These are phyloP conservation scores for Aspergillus cejpii DNA, from an alignment of 2,329 filamentous ascomycete genomes.

Conservation along the genomic window DNA sequence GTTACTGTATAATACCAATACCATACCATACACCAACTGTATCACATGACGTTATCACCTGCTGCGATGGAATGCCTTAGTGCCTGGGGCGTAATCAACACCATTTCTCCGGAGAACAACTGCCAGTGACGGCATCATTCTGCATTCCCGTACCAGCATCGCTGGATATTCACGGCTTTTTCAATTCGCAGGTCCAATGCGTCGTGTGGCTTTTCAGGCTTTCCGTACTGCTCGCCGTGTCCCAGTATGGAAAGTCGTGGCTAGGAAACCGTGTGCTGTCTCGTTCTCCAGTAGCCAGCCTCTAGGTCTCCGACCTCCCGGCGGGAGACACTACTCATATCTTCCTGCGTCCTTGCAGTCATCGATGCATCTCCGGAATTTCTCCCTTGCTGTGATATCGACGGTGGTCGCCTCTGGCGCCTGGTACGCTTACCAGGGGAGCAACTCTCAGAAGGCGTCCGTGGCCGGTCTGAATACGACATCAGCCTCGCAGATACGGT, in stretches of 20 bases:
- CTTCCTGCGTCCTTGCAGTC: slow-evolving; percentile 36
- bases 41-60: slow-evolving; percentile 1
- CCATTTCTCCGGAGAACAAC: background rate
- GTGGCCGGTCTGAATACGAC: slow-evolving; percentile 20
- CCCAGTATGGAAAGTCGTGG: slow-evolving; percentile 40
- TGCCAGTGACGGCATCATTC: background rate
- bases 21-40: slow-evolving; percentile 1
- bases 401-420: slow-evolving; percentile 44
- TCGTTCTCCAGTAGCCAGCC: slow-evolving; percentile 36
- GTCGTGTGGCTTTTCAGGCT: slow-evolving; percentile 42
- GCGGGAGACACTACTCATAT: slow-evolving; percentile 31
- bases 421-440: slow-evolving; percentile 45
- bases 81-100: slow-evolving; percentile 2
- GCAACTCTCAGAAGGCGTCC: slow-evolving; percentile 22
- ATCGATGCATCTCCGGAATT: slow-evolving; percentile 46
- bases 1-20: background rate
- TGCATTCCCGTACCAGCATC: slow-evolving; percentile 4
- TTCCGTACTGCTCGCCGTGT: slow-evolving; percentile 44
- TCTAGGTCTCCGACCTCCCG: slow-evolving; percentile 31
- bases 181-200: slow-evolving; percentile 35
- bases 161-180: slow-evolving; percentile 8
- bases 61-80: slow-evolving; percentile 1
- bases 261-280: slow-evolving; percentile 31
- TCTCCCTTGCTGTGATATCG: slow-evolving; percentile 45
- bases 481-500: slow-evolving; percentile 20